These are phyloP conservation scores for Citrus reticulata DNA, from an alignment of 345 rosid genomes.

Conservation along the genomic window DNA sequence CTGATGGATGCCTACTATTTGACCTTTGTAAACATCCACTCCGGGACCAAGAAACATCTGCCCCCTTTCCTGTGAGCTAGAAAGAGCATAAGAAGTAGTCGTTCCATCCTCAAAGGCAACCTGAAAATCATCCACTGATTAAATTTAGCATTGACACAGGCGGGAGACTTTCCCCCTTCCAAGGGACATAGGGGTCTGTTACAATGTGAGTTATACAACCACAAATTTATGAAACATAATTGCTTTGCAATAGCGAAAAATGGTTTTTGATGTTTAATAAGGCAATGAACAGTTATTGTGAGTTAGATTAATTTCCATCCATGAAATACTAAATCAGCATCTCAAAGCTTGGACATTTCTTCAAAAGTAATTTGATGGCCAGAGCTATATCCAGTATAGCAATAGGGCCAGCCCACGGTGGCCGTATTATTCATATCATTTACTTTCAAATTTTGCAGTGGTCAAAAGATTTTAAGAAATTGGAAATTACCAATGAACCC, in stretches of 20 bases:
- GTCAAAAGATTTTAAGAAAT: conserved; percentile 11
- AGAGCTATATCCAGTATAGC: not conserved
- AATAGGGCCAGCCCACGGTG: not conserved
- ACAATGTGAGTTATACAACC: not conserved
- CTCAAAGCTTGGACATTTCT: not conserved
- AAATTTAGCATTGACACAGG: not conserved
- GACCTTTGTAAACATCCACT: conserved; percentile 81
- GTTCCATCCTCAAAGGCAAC: conserved; percentile 96
- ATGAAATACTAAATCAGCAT: not conserved
- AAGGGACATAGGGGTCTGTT: not conserved
- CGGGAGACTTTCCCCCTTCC: not conserved
- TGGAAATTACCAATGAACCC: conserved; percentile 80
- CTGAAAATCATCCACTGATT: conserved; percentile 37
- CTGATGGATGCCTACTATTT: conserved; percentile 91
- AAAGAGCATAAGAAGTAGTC: conserved; percentile 80
- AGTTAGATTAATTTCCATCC: not conserved
- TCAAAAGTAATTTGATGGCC: not conserved
- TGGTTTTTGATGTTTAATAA: not conserved
- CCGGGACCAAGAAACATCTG: conserved; percentile 92
- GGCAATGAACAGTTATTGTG: not conserved
- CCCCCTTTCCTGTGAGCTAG: conserved; percentile 88
- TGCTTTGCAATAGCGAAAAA: not conserved
- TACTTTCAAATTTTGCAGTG: not conserved
- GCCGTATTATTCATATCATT: conserved; percentile 6
- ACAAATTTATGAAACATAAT: not conserved